phyloP scores from a whole-genome alignment of 331 rosid species.

The Phaseolus coccineus region DNA sequence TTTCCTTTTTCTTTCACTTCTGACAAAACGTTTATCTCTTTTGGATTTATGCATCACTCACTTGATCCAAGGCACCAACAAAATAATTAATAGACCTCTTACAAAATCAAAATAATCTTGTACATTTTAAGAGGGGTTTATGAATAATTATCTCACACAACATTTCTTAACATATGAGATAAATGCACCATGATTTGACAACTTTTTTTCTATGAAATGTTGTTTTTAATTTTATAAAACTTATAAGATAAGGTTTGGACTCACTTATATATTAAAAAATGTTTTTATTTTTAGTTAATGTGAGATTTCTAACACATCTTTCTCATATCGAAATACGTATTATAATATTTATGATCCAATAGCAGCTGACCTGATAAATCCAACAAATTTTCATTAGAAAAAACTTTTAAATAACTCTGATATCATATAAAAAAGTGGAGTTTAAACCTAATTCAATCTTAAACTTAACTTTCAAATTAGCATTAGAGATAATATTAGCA shows the following conservation, averaged over 20 bases:
- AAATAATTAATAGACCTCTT: slow-evolving; percentile 32
- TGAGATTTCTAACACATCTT: no score
- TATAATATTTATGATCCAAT: no score
- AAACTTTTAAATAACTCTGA: no score
- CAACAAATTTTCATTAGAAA: no score
- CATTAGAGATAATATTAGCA: background rate
- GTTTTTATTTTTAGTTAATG: no score
- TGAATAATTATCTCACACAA: slow-evolving; percentile 50
- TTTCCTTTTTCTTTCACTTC: slow-evolving; percentile 40
- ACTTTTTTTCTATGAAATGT: slow-evolving; percentile 36
- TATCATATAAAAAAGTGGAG: no score
- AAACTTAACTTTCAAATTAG: background rate
- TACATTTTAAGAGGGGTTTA: background rate
- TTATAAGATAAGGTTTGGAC: no score
- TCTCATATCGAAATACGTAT: no score
- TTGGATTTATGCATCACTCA: slow-evolving; percentile 65
- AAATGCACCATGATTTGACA: slow-evolving; percentile 73
- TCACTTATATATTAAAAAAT: no score
- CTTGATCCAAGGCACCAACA: slow-evolving; percentile 59
- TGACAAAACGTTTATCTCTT: slow-evolving; percentile 53
- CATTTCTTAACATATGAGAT: slow-evolving; percentile 62
- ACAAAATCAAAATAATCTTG: slow-evolving; percentile 33
- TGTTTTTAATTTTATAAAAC: no score
- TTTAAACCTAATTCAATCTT: no score
- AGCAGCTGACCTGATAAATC: no score